Percentiles rank a stretch among this genome's conserved stretches.
Evolutionary conservation across 2,329 filamentous ascomycete genomes (phyloP).

Genomic region (Claviceps purpurea): DNA sequence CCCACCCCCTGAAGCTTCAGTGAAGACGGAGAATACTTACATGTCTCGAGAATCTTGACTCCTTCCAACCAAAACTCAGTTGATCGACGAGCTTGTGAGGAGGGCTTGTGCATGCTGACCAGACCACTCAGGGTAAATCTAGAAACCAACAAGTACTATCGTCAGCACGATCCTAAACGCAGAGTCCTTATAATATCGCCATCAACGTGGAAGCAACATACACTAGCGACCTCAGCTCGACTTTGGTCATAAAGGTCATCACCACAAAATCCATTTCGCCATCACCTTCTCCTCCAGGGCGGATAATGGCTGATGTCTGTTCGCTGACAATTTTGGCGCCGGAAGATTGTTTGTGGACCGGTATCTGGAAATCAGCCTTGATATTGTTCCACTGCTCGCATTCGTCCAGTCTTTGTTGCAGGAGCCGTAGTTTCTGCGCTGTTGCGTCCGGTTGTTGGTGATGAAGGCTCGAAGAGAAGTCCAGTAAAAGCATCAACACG

Average conservation of each 20-base stretch:
- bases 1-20: no score
- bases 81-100: slow-evolving; percentile 19
- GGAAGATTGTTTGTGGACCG: slow-evolving; percentile 37
- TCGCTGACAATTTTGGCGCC: slow-evolving; percentile 38
- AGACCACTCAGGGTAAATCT: slow-evolving; percentile 45
- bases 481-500: slow-evolving; percentile 51
- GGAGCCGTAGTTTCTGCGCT: slow-evolving; percentile 43
- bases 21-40: slow-evolving; percentile 16
- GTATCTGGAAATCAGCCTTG: slow-evolving; percentile 38
- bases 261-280: slow-evolving; percentile 40
- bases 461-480: slow-evolving; percentile 56
- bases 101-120: slow-evolving; percentile 26
- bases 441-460: slow-evolving; percentile 45
- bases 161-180: slow-evolving; percentile 7
- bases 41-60: slow-evolving; percentile 33
- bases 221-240: slow-evolving; percentile 43
- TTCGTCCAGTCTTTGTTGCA: slow-evolving; percentile 51
- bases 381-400: slow-evolving; percentile 35
- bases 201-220: slow-evolving; percentile 20
- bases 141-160: neutral
- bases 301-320: slow-evolving; percentile 43
- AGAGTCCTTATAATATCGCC: neutral
- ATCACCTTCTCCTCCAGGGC: slow-evolving; percentile 27
- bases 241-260: slow-evolving; percentile 46
- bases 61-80: slow-evolving; percentile 30